These are phyloP conservation scores for Lyophyllum atratum DNA, from an alignment of 768 basidiomycete genomes.

Conservation along the genomic window DNA sequence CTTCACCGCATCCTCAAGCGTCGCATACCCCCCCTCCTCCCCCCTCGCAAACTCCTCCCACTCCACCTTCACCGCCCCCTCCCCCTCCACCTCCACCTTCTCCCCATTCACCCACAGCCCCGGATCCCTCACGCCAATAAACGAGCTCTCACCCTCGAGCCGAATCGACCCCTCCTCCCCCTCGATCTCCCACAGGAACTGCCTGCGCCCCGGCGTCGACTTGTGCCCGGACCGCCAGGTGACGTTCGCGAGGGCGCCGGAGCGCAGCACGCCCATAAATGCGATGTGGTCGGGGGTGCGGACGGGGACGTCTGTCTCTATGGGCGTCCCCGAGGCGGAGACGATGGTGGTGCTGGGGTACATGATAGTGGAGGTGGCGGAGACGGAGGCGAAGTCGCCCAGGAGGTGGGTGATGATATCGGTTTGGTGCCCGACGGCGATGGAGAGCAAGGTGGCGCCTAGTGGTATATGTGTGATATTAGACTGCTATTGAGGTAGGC, in stretches of 20 bases:
- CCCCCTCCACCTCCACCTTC: slow-evolving; percentile 17
- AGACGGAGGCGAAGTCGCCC: slow-evolving; percentile 31
- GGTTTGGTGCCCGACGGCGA: slow-evolving; percentile 30
- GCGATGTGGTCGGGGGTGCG: not conserved
- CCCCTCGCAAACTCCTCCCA: slow-evolving; percentile 28
- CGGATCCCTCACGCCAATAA: slow-evolving; percentile 24
- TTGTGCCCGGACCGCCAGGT: slow-evolving; percentile 25
- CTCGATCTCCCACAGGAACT: slow-evolving; percentile 35
- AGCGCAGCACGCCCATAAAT: slow-evolving; percentile 28
- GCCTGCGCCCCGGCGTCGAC: slow-evolving; percentile 21
- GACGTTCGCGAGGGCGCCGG: slow-evolving; percentile 30
- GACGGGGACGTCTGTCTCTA: not conserved
- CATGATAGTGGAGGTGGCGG: slow-evolving; percentile 24
- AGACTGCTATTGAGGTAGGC: not conserved
- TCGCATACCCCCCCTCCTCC: slow-evolving; percentile 22
- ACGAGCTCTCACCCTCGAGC: slow-evolving; percentile 21
- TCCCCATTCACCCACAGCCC: slow-evolving; percentile 32
- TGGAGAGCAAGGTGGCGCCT: slow-evolving; percentile 30
- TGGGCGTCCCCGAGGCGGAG: not conserved
- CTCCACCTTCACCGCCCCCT: slow-evolving; percentile 8
- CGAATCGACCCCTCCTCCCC: slow-evolving; percentile 32
- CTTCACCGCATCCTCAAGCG: slow-evolving; percentile 30
- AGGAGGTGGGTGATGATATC: slow-evolving; percentile 30
- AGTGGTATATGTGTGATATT: not conserved
- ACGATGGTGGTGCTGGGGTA: slow-evolving; percentile 22